Evolutionary conservation across 495 filamentous ascomycete species (phyloP), one percentile per base, ranked within the genome.

Genomic region (Penicillium canescens): DNA sequence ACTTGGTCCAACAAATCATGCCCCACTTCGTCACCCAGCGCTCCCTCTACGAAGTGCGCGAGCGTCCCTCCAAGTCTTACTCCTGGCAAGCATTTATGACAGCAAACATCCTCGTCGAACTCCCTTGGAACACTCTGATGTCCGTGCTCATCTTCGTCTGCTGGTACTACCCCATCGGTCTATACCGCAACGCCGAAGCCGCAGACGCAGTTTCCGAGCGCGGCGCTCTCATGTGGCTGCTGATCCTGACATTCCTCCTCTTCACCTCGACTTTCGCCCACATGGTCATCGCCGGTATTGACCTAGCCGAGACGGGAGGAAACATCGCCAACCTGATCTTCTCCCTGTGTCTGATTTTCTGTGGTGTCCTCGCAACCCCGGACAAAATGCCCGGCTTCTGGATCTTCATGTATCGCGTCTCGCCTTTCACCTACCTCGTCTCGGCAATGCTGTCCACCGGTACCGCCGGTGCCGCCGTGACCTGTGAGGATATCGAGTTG

Each of bases 371-470:
- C 58, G 84, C 86, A 42, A 78, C 67, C 13, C 86, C 88, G 0
- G 55, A 68, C 2, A 68, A 73, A 1, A 75, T 90, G 46, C 87
- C 87, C 11, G 66, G 80, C 24, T 92, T 91, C 79, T 92, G 88
- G 88, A 88, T 89, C 62, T 91, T 91, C 75, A 88, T 91, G 84
- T 90, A 91, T 68, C 84, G 85, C 36, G 75, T 89, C 56, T 87
- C 84, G 3, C 88, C 89, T 12, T 84, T 91, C 57, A 88, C 84
- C 0, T 91, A 92, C 50, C 72, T 89, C 1, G 81, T 91, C 11
- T 78, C 74, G 16, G 82, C 78, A 26, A 82, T 90, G 75, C 53
- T 90, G 23, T 81, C 86, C 0, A 78, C 77, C 0, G 82, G 75
- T 31, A 75, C 90, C 6, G 82, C 82, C 28, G 84, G 86, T 50